phyloP scores from a whole-genome alignment of 176 grass and related monocot genomes.

The Ampelocalamus luodianensis region DNA sequence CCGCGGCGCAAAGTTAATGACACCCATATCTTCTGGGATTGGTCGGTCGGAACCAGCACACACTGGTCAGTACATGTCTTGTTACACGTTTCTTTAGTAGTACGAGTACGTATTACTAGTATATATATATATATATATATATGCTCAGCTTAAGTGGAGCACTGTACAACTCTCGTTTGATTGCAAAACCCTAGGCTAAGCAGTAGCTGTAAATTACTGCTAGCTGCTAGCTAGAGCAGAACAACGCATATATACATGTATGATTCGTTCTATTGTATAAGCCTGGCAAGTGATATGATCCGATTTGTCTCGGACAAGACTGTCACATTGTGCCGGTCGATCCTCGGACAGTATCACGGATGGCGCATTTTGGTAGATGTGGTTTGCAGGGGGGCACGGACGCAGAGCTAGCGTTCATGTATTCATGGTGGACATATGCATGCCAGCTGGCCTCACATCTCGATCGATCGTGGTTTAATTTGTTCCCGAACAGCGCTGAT shows the following conservation, averaged over 20 bases:
- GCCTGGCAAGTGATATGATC: conserved; percentile 53
- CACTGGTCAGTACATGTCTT: neutral
- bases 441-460: neutral
- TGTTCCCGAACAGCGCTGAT: neutral
- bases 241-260: neutral
- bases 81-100: conserved; percentile 38
- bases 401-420: conserved; percentile 39
- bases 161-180: conserved; percentile 26
- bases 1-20: conserved; percentile 43
- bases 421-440: conserved; percentile 10
- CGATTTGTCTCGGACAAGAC: conserved; percentile 47
- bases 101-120: neutral
- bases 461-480: neutral
- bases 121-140: no score
- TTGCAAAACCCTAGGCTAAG: conserved; percentile 40
- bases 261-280: conserved; percentile 15
- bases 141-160: neutral
- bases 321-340: conserved; percentile 43
- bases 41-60: conserved; percentile 50
- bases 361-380: conserved; percentile 16
- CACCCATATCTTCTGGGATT: conserved; percentile 41
- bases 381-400: conserved; percentile 36
- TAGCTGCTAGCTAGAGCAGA: neutral
- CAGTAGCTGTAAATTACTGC: neutral
- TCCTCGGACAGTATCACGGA: conserved; percentile 29